phyloP scores from a whole-genome alignment of 2,329 filamentous ascomycete species.

The Ceratocystis destructans region DNA sequence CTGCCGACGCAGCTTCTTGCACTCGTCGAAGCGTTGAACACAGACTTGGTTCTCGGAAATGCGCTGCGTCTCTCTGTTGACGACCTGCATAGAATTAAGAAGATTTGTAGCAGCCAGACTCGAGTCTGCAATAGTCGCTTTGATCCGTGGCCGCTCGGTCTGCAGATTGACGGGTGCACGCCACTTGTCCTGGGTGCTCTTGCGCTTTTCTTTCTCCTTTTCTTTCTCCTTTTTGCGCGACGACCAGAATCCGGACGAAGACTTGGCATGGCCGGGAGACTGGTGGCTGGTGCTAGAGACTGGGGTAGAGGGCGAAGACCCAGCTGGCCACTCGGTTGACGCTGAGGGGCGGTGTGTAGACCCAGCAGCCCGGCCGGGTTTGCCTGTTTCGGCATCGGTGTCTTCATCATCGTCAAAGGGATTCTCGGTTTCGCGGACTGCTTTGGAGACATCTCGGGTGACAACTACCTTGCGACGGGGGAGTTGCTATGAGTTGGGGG shows the following conservation, averaged over 20 bases:
- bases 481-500: conserved; percentile 36
- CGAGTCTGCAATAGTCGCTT: conserved; percentile 75
- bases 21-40: conserved; percentile 65
- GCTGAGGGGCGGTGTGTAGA: neutral
- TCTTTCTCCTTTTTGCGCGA: conserved; percentile 37
- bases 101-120: conserved; percentile 87
- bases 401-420: conserved; percentile 56
- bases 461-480: conserved; percentile 55
- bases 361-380: neutral
- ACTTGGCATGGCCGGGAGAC: conserved; percentile 26
- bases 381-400: conserved; percentile 29
- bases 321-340: neutral
- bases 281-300: conserved; percentile 10
- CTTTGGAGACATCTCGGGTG: conserved; percentile 67
- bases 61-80: conserved; percentile 77
- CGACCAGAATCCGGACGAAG: conserved; percentile 30
- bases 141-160: conserved; percentile 74
- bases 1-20: conserved; percentile 71
- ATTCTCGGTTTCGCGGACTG: conserved; percentile 65
- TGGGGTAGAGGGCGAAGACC: conserved; percentile 20
- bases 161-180: conserved; percentile 65
- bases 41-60: conserved; percentile 74
- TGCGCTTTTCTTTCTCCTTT: conserved; percentile 33
- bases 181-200: conserved; percentile 40
- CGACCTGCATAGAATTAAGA: conserved; percentile 70